Percentiles rank a stretch among this genome's conserved stretches.
phyloP scores from a whole-genome alignment of 2,329 filamentous ascomycete species.

The Cercospora sp. region DNA sequence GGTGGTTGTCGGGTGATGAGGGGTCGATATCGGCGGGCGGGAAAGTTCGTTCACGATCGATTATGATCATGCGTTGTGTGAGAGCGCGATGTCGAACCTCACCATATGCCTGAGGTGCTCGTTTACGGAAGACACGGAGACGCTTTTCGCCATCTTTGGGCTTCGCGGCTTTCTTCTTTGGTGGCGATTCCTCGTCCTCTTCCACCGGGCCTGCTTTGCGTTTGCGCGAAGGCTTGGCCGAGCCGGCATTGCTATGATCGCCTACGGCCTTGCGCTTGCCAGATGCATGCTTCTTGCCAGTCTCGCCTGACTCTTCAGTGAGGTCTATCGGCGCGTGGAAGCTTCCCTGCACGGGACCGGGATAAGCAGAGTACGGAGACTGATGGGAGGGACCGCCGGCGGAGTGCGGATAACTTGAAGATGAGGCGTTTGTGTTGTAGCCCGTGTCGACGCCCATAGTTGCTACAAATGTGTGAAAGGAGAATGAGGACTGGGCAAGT shows the following conservation, averaged over 20 bases:
- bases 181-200: constrained; percentile 5
- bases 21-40: constrained; percentile 10
- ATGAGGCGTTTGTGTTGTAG: neutral
- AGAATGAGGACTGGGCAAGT: neutral
- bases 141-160: constrained; percentile 30
- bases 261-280: neutral
- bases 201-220: neutral
- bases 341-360: neutral
- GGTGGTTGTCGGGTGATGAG: constrained; percentile 34
- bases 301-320: neutral
- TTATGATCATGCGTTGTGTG: constrained; percentile 37
- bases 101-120: constrained; percentile 28
- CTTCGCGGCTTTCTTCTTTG: constrained; percentile 23
- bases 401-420: neutral
- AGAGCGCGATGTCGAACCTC: constrained; percentile 33
- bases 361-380: neutral
- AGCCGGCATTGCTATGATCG: neutral
- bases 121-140: constrained; percentile 28
- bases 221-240: neutral
- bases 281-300: neutral
- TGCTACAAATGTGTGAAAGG: too few relatives aligned
- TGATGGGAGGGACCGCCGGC: neutral
- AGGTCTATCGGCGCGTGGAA: constrained; percentile 11
- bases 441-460: neutral
- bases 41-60: constrained; percentile 30